Percentiles rank a stretch among this genome's conserved stretches.
Conservation (phyloP, 2,329 filamentous ascomycete genomes). For the Arachnomyces sp. region DNA sequence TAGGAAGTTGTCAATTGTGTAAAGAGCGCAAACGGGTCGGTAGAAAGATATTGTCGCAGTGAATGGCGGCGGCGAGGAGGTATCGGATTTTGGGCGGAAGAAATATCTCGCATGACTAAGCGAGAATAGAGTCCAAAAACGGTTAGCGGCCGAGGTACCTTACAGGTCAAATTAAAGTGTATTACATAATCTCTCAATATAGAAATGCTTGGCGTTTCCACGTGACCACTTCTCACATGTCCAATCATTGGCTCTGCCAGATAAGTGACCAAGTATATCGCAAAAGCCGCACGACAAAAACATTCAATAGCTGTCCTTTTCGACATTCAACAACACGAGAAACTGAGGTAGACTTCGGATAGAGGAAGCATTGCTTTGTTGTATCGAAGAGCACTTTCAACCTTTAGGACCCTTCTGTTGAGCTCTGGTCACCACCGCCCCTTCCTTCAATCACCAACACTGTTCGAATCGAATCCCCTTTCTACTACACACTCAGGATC, state of each 20-base stretch:
- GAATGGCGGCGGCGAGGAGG: background rate
- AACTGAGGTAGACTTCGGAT: no score
- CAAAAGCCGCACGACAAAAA: no score
- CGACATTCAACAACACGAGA: no score
- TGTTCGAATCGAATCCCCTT: no score
- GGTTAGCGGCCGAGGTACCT: background rate
- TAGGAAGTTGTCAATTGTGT: no score
- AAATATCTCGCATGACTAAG: background rate
- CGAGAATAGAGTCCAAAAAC: background rate
- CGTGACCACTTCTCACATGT: no score
- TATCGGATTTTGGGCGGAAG: background rate
- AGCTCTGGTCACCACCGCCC: background rate
- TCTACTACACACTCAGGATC: constrained; percentile 20
- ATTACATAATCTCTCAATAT: background rate
- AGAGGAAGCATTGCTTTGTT: no score
- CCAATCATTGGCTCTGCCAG: no score
- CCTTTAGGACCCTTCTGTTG: background rate
- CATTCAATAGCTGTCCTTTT: no score
- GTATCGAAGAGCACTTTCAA: background rate
- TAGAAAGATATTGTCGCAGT: constrained; percentile 1
- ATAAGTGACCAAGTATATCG: no score
- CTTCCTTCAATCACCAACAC: no score
- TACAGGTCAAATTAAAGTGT: background rate
- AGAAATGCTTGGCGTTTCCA: background rate
- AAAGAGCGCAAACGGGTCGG: background rate